Evolutionary conservation across 495 filamentous ascomycete species (phyloP).

Genomic region (Lasiosphaeriaceae sp.): DNA sequence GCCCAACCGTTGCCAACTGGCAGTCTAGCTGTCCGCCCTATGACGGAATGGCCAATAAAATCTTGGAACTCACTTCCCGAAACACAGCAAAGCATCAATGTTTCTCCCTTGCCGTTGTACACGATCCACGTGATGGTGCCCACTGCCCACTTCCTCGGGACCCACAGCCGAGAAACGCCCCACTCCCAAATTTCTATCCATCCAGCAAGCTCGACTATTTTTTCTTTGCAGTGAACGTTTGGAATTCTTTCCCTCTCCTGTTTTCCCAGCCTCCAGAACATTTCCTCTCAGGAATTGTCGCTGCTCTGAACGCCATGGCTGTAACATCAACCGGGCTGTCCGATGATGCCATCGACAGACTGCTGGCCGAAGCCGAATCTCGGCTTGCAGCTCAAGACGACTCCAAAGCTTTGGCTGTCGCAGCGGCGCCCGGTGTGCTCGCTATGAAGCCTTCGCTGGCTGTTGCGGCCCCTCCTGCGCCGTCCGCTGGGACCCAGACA

Average conservation of each 20-base stretch:
- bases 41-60: conserved; percentile 18
- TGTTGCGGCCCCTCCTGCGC: conserved; percentile 10
- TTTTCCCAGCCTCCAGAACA: not conserved
- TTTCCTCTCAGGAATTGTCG: not conserved
- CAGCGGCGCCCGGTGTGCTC: conserved; percentile 7
- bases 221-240: not conserved
- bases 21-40: conserved; percentile 29
- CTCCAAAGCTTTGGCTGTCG: conserved; percentile 9
- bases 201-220: not conserved
- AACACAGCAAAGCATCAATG: conserved; percentile 14
- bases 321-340: conserved; percentile 16
- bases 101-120: conserved; percentile 20
- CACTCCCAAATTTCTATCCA: not conserved
- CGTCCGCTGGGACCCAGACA: conserved; percentile 22
- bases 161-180: not conserved
- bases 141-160: not conserved
- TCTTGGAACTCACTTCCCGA: not conserved
- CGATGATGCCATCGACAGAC: conserved; percentile 28
- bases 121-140: not conserved
- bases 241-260: not conserved
- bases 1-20: conserved; percentile 30
- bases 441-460: conserved; percentile 6
- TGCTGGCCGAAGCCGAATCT: conserved; percentile 29
- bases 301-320: conserved; percentile 11
- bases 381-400: conserved; percentile 23